Conservation (phyloP, 768 basidiomycete genomes). For the Tricholoma flavovirens region DNA sequence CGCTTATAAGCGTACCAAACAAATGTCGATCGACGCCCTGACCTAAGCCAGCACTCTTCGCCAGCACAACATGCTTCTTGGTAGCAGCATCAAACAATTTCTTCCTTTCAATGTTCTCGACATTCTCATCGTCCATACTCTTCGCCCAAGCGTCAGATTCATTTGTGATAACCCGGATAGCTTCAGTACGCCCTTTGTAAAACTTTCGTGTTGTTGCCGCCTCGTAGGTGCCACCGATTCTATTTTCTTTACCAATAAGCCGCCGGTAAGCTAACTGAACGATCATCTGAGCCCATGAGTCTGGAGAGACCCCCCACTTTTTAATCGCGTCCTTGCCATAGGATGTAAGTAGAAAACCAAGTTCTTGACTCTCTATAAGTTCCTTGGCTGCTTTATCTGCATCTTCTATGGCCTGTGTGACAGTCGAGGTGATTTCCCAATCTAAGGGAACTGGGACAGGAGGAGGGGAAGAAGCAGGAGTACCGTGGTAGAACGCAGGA, state of each 20-base stretch:
- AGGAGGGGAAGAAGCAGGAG: slow-evolving; percentile 18
- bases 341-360: slow-evolving; percentile 56
- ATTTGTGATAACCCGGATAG: slow-evolving; percentile 77
- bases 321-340: slow-evolving; percentile 90
- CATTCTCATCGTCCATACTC: slow-evolving; percentile 58
- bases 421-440: slow-evolving; percentile 52
- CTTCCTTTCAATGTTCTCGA: slow-evolving; percentile 39
- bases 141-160: slow-evolving; percentile 75
- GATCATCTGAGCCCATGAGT: slow-evolving; percentile 92
- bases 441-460: slow-evolving; percentile 49
- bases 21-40: slow-evolving; percentile 86
- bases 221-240: slow-evolving; percentile 85
- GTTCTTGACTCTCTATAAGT: slow-evolving; percentile 57
- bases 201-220: slow-evolving; percentile 88
- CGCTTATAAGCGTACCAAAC: slow-evolving; percentile 47
- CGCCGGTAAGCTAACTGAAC: slow-evolving; percentile 86
- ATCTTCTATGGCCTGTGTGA: slow-evolving; percentile 42
- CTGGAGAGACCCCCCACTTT: slow-evolving; percentile 82
- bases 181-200: slow-evolving; percentile 87
- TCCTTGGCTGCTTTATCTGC: slow-evolving; percentile 52
- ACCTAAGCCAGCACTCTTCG: slow-evolving; percentile 57
- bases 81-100: slow-evolving; percentile 53
- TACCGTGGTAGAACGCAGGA: slow-evolving; percentile 60
- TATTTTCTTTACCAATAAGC: slow-evolving; percentile 46
- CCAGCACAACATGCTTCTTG: slow-evolving; percentile 60